Evolutionary conservation across 192 early-diverging fungal genomes (phyloP).

Genomic region (Geranomyces michiganensis): DNA sequence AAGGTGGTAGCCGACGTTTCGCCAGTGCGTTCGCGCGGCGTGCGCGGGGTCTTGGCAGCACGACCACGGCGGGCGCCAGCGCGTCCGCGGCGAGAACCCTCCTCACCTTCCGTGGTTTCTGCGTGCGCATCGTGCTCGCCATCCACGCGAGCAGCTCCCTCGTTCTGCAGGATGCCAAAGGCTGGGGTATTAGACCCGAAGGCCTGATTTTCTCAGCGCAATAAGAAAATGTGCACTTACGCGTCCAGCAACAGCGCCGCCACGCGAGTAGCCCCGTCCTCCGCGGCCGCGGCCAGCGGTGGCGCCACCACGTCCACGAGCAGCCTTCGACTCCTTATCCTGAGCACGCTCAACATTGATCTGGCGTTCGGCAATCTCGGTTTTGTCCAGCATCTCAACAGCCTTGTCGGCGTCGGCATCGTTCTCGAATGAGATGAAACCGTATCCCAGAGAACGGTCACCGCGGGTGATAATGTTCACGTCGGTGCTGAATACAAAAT

Average conservation of each 20-base stretch:
- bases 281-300: conserved; percentile 24
- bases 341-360: conserved; percentile 92
- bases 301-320: conserved; percentile 34
- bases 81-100: conserved; percentile 33
- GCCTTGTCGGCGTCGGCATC: conserved; percentile 71
- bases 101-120: conserved; percentile 30
- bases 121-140: conserved; percentile 28
- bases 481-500: conserved; percentile 53
- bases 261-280: conserved; percentile 25
- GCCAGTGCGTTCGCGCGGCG: conserved; percentile 28
- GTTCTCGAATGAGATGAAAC: conserved; percentile 85
- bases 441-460: conserved; percentile 86
- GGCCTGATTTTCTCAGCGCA: background rate
- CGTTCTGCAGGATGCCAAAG: background rate
- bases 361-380: conserved; percentile 61
- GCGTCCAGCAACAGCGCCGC: background rate
- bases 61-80: conserved; percentile 41
- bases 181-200: background rate
- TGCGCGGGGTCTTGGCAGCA: conserved; percentile 25
- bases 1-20: conserved; percentile 50
- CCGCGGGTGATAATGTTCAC: conserved; percentile 83
- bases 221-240: background rate
- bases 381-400: conserved; percentile 67
- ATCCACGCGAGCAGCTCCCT: conserved; percentile 20
- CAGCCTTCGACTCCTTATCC: conserved; percentile 50